These are phyloP conservation scores for Pleurotus platypus DNA, from an alignment of 768 basidiomycete genomes.

Conservation along the genomic window DNA sequence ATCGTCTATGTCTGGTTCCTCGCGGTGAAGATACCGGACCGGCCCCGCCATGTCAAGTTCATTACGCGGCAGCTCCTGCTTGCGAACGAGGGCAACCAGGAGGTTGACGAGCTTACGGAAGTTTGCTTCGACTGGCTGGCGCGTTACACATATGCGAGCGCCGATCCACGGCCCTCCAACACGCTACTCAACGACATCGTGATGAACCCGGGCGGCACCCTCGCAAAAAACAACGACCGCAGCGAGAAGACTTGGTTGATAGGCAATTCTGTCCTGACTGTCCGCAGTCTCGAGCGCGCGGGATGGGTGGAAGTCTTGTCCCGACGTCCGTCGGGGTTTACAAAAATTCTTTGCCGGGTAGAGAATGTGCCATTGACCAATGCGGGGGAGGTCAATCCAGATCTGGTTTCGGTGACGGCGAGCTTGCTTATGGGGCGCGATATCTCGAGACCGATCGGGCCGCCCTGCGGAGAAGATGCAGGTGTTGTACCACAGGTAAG, in stretches of 20 bases:
- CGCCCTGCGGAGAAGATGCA: constrained; percentile 16
- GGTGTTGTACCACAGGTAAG: constrained; percentile 11
- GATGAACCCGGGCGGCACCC: constrained; percentile 46
- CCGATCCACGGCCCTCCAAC: constrained; percentile 84
- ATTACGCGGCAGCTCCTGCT: constrained; percentile 84
- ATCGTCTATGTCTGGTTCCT: constrained; percentile 96
- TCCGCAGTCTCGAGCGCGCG: constrained; percentile 63
- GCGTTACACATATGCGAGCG: constrained; percentile 90
- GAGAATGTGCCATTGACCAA: constrained; percentile 89
- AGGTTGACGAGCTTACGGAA: constrained; percentile 86
- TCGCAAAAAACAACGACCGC: constrained; percentile 32
- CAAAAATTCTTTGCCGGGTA: constrained; percentile 76
- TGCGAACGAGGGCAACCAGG: constrained; percentile 71
- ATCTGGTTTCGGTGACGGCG: constrained; percentile 68
- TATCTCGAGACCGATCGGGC: constrained; percentile 26
- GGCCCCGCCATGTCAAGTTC: constrained; percentile 77
- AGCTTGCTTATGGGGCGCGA: constrained; percentile 70
- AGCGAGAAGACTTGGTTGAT: constrained; percentile 80
- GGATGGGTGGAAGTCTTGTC: constrained; percentile 91
- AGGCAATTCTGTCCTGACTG: constrained; percentile 81
- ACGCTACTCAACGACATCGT: constrained; percentile 80
- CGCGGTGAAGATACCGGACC: constrained; percentile 76
- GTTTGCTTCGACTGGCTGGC: constrained; percentile 98
- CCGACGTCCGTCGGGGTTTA: constrained; percentile 85
- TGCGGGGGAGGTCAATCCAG: constrained; percentile 81